Evolutionary conservation across 169 alveolate species (phyloP), one percentile per base, ranked within the genome.

Genomic region (Plasmodium inui): DNA sequence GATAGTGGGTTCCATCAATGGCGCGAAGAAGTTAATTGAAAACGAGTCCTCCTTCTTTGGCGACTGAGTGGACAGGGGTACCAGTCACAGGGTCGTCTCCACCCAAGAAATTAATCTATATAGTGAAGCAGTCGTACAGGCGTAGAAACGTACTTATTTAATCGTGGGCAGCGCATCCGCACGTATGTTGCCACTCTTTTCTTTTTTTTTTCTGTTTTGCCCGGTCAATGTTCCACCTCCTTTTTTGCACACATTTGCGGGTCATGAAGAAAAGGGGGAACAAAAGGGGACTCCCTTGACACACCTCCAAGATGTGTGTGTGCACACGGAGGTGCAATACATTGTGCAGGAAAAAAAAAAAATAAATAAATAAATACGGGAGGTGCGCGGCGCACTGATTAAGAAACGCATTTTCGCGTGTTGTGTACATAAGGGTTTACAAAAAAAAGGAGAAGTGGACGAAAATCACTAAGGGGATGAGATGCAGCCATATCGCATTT

Each of bases 1-100:
- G 57, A 92, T 92, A 37, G 6, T 86, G 19, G 17, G 70, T 44
- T 86, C 93, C 34, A 86, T 86, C n/a, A 86, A 86, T 50, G 93
- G 93, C 22, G 80, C 93, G 26, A 86, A 86, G 53, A 86, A 78
- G 73, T 76, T 86, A 78, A 86, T 86, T 55, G 93, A 86, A 34
- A 86, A 78, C 32, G 93, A 86, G 73, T 86, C 93, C 8, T 86
- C 93, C 19, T 86, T 86, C 50, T 86, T 86, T 37, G 93, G 93
- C 9, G 88, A 86, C 17, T 86, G 71, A 84, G 78, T 41, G 41
- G 30, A 67, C 5, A 26, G 76, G 61, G 61, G 61, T 50, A 12
- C 61, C 61, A 50, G 22, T 50, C 61, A 50, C 22, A 50, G 22
- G 61, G 61, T 7, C 0, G 8, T 3, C 22, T 50, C 22, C 22